A percentile compares a stretch with the other conserved stretches of the same genome.
Evolutionary conservation across 331 rosid genomes (phyloP).

Genomic region (Acacia pycnantha): DNA sequence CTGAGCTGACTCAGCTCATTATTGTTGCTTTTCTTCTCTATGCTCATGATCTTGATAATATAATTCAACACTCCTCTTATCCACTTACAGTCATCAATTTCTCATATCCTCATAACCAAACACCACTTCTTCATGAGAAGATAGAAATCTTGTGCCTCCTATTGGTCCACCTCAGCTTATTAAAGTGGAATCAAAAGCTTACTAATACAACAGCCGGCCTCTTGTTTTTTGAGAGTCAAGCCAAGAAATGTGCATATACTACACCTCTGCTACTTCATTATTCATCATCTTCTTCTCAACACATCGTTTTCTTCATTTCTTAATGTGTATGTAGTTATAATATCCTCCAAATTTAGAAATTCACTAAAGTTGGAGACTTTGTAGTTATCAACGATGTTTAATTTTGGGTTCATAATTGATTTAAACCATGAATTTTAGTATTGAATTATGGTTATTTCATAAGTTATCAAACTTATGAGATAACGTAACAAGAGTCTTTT

Average conservation of each 20-base stretch:
- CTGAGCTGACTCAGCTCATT: background rate
- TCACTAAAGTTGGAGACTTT: background rate
- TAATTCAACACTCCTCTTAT: background rate
- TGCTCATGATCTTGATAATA: background rate
- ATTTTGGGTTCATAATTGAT: too few species aligned
- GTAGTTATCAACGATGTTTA: too few species aligned
- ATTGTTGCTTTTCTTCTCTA: background rate
- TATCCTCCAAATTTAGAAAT: background rate
- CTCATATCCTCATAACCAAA: background rate
- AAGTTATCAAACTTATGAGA: too few species aligned
- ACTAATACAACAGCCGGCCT: background rate
- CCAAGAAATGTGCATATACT: background rate
- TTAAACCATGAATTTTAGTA: too few species aligned
- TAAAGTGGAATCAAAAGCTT: background rate
- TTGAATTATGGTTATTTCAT: too few species aligned
- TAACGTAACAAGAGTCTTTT: too few species aligned
- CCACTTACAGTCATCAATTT: background rate
- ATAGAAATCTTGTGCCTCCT: background rate
- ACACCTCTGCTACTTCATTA: background rate
- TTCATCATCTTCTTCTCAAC: background rate
- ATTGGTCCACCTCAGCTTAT: background rate
- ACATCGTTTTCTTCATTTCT: background rate
- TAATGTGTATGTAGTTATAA: background rate
- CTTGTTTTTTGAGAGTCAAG: background rate
- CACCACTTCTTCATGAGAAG: background rate